Base-by-base conservation (phyloP, 345 rosid genomes). In the Eucalyptus victrix region DNA sequence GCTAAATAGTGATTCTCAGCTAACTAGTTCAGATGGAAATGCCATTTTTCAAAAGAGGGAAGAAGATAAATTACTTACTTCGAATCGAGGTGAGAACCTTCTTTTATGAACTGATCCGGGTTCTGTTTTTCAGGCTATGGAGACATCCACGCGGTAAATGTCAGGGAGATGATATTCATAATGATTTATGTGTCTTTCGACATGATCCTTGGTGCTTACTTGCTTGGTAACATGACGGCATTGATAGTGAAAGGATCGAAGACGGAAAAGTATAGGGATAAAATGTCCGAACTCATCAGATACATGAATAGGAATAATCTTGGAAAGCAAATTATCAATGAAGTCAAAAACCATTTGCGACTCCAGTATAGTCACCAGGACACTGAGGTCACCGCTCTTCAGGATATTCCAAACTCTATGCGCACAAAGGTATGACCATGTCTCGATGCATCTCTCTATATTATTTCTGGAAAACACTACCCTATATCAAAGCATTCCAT, bases 171-270 rank as follows among this genome's bases (percentile, higher is more conserved):
- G 98, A 94, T 96, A 91, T 97, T 97, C 58, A 94, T 96, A 6
- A 97, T 97, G 99, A 62, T 90, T 50, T 97, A 94, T 90, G 95
- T 96, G 56, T 97, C 98, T 13, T 96, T 96, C 28, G 98, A 97
- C 80, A 97, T 96, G 98, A 95, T 97, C 93, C 95, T 97, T 42
- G 96, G 98, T 15, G 98, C 98, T 67, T 97, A 97, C 93, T 90
- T 97, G 90, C 94, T 96, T 16, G 99, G 99, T 90, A 97, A 97
- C 93, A 96, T 97, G 97, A 93, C 98, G 26, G 99, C 99, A 53
- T 90, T 97, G 92, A 96, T 96, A 34, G 99, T 96, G 17, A 96
- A 95, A 93, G 99, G 99, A 87, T 97, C 99, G 13, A 97, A 92
- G 92, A 96, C 99, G 47, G 99, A 96, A 91, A 93, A 91, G 88